Evolutionary conservation across 2,329 filamentous ascomycete genomes (phyloP), one percentile per base, ranked within the genome.

Genomic region (Fonsecaea multimorphosa): DNA sequence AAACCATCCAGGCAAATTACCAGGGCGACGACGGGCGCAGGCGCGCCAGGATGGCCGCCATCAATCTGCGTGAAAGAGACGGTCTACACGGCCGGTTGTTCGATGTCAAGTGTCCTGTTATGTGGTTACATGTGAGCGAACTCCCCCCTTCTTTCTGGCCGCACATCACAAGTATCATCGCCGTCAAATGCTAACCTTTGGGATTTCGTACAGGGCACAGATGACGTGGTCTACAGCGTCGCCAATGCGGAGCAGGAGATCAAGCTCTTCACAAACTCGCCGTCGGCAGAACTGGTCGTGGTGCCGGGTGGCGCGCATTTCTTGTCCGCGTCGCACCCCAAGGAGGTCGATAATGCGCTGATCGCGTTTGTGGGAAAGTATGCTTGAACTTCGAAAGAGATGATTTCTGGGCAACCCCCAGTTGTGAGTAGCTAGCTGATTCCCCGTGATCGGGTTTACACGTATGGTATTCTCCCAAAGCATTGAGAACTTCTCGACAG

Each of bases 241-340:
- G 71, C 68, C 6, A 82, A 82, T 63, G 80, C 81, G 6, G 67
- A 80, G 67, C 73, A 82, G 67, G 81, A 85, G 69, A 84, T 85
- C 63, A 75, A 80, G 69, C 70, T 81, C 31, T 85, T 86, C 62
- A 76, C 72, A 0, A 79, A 78, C 60, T 79, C 78, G 2, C 73
- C 73, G 2, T 79, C 83, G 66, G 79, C 80, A 6, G 74, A 76
- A 57, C 63, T 85, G 59, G 72, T 78, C 44, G 74, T 78, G 46
- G 73, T 85, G 1, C 73, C 84, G 27, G 81, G 77, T 5, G 83
- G 82, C 1, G 75, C 80, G 61, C 83, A 85, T 71, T 85, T 84
- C 67, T 73, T 85, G 66, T 82, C 78, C 62, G 79, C 76, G 8
- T 79, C 79, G 3, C 77, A 83, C 72, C 81, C 82, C 0, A 74